Percentiles rank a stretch among this genome's conserved stretches.
phyloP scores from a whole-genome alignment of 1,284 basidiomycete species.

The Cryptococcus sp. region DNA sequence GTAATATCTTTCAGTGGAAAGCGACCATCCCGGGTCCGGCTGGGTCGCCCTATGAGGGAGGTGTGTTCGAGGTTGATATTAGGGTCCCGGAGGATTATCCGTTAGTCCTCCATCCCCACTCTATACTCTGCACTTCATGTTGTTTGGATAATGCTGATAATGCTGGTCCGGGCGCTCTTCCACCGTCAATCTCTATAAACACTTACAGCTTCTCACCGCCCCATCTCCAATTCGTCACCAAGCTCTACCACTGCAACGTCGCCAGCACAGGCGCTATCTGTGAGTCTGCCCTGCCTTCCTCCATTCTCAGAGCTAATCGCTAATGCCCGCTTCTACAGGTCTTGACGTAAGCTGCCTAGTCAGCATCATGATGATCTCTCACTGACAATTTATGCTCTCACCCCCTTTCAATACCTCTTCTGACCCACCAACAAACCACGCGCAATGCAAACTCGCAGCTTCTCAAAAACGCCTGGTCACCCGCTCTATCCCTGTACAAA shows the following conservation, averaged over 20 bases:
- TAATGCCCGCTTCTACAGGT: slow-evolving; percentile 25
- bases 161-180: not conserved
- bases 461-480: slow-evolving; percentile 86
- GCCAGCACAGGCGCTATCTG: slow-evolving; percentile 61
- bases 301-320: not conserved
- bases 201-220: slow-evolving; percentile 75
- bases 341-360: slow-evolving; percentile 41
- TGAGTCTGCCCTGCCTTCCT: slow-evolving; percentile 25
- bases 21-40: slow-evolving; percentile 77
- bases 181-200: not conserved
- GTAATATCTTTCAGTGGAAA: slow-evolving; percentile 64
- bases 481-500: slow-evolving; percentile 85
- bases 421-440: not conserved
- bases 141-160: not conserved
- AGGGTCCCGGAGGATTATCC: slow-evolving; percentile 76
- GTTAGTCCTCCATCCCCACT: slow-evolving; percentile 58
- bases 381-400: too few species aligned
- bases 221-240: slow-evolving; percentile 74
- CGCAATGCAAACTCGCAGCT: slow-evolving; percentile 61
- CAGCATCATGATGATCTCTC: too few species aligned
- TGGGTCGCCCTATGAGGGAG: slow-evolving; percentile 85
- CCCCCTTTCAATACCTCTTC: slow-evolving; percentile 24
- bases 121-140: too few species aligned
- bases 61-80: slow-evolving; percentile 75
- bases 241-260: slow-evolving; percentile 93